Percentiles rank a stretch among this genome's conserved stretches.
phyloP scores from a whole-genome alignment of 2,329 filamentous ascomycete genomes.

The Fusarium sp. region DNA sequence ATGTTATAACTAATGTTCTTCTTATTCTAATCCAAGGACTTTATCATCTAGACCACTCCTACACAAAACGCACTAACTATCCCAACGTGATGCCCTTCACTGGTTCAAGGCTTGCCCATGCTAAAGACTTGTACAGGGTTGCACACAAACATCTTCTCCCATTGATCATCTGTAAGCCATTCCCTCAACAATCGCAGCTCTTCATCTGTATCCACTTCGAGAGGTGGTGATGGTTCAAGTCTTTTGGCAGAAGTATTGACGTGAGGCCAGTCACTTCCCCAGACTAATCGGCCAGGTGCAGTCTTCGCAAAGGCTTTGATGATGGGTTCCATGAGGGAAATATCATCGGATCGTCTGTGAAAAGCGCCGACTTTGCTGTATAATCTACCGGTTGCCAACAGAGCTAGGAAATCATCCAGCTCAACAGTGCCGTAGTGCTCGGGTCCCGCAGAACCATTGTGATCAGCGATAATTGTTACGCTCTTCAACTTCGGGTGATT shows the following conservation, averaged over 20 bases:
- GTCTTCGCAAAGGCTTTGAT: neutral
- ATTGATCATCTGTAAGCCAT: neutral
- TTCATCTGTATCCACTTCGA: neutral
- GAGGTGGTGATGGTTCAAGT: neutral
- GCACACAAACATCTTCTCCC: neutral
- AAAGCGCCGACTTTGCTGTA: slow-evolving; percentile 6
- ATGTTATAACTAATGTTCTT: neutral
- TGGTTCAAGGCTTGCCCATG: neutral
- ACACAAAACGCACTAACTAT: neutral
- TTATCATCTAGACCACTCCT: neutral
- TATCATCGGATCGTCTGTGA: neutral
- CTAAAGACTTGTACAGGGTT: slow-evolving; percentile 1
- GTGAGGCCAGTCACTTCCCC: slow-evolving; percentile 23
- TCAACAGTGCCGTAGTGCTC: neutral
- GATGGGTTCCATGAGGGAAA: neutral
- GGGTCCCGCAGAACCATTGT: neutral
- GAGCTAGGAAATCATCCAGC: neutral
- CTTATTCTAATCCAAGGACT: neutral
- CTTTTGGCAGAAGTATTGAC: neutral
- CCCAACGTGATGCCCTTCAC: neutral
- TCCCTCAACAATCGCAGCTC: neutral
- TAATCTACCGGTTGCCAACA: rapidly evolving
- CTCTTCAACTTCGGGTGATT: neutral
- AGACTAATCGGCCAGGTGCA: neutral
- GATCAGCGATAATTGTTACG: neutral